Evolutionary conservation across 1,284 basidiomycete genomes (phyloP), one percentile per base, ranked within the genome.

Genomic region (Heterobasidion occidentale): DNA sequence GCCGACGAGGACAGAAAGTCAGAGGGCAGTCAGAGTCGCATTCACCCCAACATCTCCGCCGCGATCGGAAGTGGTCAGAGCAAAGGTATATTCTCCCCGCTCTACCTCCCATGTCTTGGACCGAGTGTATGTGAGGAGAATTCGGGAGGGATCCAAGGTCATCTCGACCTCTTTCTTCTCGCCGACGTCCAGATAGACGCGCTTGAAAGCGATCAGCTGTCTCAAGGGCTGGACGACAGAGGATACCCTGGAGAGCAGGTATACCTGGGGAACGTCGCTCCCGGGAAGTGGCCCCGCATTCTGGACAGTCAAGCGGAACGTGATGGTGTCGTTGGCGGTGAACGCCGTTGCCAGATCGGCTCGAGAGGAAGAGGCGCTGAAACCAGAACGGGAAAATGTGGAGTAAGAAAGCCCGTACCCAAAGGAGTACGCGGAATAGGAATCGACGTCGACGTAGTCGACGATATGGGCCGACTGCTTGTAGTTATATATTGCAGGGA

Each of bases 401-500:
- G 66, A 65, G 56, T 67, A 69, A 38, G 65, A 66, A 46, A 65
- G 61, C 9, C 67, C 67, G 54, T 68, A 65, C 7, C 67, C 67
- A 53, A 68, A 68, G 44, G 61, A 65, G 52, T 67, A 67, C 58
- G 33, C 7, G 3, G 34, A 17, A 34, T 45, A 33, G 35, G 38
- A 38, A 36, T 45, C 46, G 20, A 44, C 20, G 33, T 47, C 44
- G 17, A 17, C 44, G 56, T 65, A 69, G 59, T 64, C 62, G 35
- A 60, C 59, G 2, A 56, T 63, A 44, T 65, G 67, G 7, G 65
- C 64, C 6, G 65, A 66, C 36, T 46, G 59, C 46, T 67, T 67
- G 58, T 64, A 67, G 51, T 69, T 69, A 57, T 69, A 69, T 48
- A 64, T 65, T 11, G 58, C 61, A 2, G 67, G 67, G 35, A 69